Base-by-base conservation (phyloP, 2,329 filamentous ascomycete genomes). In the Xylaria sp. region DNA sequence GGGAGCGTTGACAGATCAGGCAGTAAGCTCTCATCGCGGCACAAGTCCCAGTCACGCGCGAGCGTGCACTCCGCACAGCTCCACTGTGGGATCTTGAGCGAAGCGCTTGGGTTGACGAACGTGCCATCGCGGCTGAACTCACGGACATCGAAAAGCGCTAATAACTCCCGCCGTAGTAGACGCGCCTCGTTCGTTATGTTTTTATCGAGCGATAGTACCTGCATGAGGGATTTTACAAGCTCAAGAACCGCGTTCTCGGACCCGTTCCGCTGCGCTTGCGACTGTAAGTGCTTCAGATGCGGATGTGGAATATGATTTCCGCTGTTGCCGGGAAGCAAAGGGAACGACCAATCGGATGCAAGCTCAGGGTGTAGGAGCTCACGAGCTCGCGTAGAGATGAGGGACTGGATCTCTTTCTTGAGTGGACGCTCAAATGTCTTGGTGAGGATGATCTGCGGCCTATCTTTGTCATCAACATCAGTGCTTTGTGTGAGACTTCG, bases 11-110 rank as follows among this genome's bases (percentile, higher is more conserved):
- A 72, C 59, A 66, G 81, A 63, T 86, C 84, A 0, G 91, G 90
- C 2, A 96, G 84, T 1, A 98, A 83, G 71, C 94, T 91, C 75
- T 94, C 91, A 77, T 99, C 96, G 6, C 94, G 91, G 80, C 96
- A 99, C 32, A 99, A 86, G 78, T 99, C 96, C 39, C 98, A 85
- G 76, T 98, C 94, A 39, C 94, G 90, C 13, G 92, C 89, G 81
- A 96, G 89, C 55, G 94, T 97, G 84, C 96, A 99, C 78, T 93
- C 93, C 73, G 94, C 90, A 81, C 96, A 99, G 70, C 93, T 92
- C 39, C 98, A 83, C 77, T 95, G 92, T 3, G 86, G 79, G 4
- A 99, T 83, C 72, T 88, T 88, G 3, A 98, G 86, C 54, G 87
- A 90, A 65, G 92, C 90, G 61, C 90, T 92, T 0, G 96, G 95